Evolutionary conservation across 2,329 filamentous ascomycete species (phyloP), one percentile per base, ranked within the genome.

Genomic region (Zasmidium citrigriseum): DNA sequence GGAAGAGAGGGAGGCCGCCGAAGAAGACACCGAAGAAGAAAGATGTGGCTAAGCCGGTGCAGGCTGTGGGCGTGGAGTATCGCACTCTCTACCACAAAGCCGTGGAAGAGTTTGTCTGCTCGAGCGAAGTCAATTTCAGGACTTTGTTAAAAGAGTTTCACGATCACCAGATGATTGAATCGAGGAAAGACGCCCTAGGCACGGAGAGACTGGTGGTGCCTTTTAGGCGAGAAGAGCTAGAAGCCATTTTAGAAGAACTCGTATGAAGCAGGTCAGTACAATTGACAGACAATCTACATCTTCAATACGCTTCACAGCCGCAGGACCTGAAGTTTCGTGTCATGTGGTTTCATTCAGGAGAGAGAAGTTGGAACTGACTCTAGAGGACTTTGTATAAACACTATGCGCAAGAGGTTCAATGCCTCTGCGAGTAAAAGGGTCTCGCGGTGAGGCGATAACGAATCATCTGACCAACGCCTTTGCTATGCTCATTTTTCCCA

Each of bases 111-210:
- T 98, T 99, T 74, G 95, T 99, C 51, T 97, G 93, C 73, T 95
- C 90, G 67, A 96, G 90, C 60, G 95, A 98, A 77, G 92, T 98
- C 84, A 92, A 91, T 62, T 98, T 98, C 78, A 84, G 95, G 60
- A 96, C 93, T 23, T 74, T 99, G 71, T 76, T 99, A 62, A 98
- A 98, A 77, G 95, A 99, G 83, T 95, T 99, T 74, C 91, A 97
- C 72, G 95, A 99, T 70, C 95, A 99, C 78, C 91, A 97, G 71
- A 98, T 99, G 86, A 89, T 99, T 63, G 91, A 91, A 55, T 96
- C 90, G 61, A 86, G 87, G 62, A 93, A 93, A 71, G 93, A 99
- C 73, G 83, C 85, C 0, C 80, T 93, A 57, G 95, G 95, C 2
- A 93, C 89, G 2, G 95, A 98, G 72, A 79, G 95, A 53, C 75